Evolutionary conservation across 2,329 filamentous ascomycete genomes (phyloP).

Genomic region (Neurospora sp.): DNA sequence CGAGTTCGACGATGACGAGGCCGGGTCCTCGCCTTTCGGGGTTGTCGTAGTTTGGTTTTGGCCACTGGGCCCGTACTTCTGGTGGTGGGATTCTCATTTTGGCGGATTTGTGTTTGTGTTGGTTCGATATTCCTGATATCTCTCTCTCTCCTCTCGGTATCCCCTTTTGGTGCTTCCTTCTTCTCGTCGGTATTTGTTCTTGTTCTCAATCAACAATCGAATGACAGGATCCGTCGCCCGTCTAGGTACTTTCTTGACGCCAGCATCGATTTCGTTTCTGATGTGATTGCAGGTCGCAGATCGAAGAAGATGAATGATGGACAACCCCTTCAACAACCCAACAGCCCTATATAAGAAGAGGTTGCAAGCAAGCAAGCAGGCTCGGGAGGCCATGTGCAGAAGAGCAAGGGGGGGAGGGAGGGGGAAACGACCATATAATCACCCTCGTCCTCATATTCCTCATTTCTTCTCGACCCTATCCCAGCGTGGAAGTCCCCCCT

Average conservation of each 20-base stretch:
- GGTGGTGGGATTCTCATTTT: conserved; percentile 27
- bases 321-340: not conserved
- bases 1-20: conserved; percentile 28
- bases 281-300: not conserved
- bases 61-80: conserved; percentile 28
- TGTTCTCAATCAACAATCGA: not conserved
- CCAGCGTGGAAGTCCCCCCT: too few species aligned
- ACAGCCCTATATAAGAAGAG: not conserved
- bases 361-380: too few species aligned
- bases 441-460: too few species aligned
- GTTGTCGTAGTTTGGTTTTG: conserved; percentile 26
- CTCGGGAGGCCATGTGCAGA: too few species aligned
- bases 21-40: conserved; percentile 27
- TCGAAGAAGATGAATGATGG: not conserved
- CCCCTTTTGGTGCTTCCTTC: not conserved
- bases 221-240: not conserved
- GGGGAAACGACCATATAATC: too few species aligned
- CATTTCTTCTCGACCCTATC: too few species aligned
- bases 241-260: not conserved
- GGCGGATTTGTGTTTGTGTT: not conserved
- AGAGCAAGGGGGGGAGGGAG: too few species aligned
- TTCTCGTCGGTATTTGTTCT: not conserved
- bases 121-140: not conserved
- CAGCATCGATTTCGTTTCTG: not conserved
- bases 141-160: not conserved